These are phyloP conservation scores for Podospora didyma DNA, from an alignment of 495 filamentous ascomycete genomes.

Conservation along the genomic window DNA sequence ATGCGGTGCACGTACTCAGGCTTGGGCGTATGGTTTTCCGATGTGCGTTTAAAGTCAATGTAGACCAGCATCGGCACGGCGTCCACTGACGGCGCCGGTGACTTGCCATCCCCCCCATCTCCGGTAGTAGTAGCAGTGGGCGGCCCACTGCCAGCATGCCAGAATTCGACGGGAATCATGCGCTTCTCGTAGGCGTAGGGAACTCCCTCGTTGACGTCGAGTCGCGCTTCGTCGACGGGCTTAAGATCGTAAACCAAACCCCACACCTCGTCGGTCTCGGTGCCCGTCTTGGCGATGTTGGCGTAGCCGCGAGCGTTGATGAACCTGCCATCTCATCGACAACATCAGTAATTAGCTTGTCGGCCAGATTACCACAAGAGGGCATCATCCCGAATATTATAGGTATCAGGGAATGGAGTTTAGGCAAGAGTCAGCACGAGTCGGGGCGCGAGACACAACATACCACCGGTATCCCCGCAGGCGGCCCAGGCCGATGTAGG, in stretches of 20 bases:
- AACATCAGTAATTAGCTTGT: neutral
- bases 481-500: constrained; percentile 31
- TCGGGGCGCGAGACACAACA: neutral
- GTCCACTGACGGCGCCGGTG: neutral
- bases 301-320: constrained; percentile 42
- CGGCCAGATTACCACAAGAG: neutral
- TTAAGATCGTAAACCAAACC: constrained; percentile 37
- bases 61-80: constrained; percentile 31
- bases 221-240: constrained; percentile 22
- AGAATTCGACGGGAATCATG: constrained; percentile 21
- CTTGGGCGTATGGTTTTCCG: constrained; percentile 14
- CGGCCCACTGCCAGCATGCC: constrained; percentile 3
- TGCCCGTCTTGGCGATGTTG: constrained; percentile 28
- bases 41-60: constrained; percentile 26
- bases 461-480: constrained; percentile 32
- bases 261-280: constrained; percentile 29
- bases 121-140: too few species aligned
- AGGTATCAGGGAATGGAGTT: too few species aligned
- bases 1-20: constrained; percentile 37
- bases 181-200: constrained; percentile 32
- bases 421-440: neutral
- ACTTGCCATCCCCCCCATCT: neutral
- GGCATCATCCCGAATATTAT: too few species aligned
- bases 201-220: constrained; percentile 37
- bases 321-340: constrained; percentile 16